Evolutionary conservation across 2,329 filamentous ascomycete species (phyloP).

Genomic region (Fulvia fulva): DNA sequence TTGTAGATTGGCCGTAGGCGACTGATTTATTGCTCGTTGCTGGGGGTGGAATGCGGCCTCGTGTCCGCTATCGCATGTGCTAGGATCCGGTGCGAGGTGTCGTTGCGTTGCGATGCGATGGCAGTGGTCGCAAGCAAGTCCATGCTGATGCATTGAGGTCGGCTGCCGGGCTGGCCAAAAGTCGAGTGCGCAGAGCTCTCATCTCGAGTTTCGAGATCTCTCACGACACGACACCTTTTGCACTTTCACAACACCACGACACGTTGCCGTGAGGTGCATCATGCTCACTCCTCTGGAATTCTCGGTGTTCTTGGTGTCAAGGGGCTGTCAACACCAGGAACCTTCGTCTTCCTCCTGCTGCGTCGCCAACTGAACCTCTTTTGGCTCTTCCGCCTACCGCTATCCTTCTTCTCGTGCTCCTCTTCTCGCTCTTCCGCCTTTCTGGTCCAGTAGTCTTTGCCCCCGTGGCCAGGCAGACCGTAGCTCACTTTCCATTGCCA

Average conservation of each 20-base stretch:
- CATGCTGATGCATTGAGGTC: background rate
- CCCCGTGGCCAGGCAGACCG: conserved; percentile 26
- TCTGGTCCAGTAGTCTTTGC: conserved; percentile 29
- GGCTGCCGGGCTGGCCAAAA: too few relatives aligned
- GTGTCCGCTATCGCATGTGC: background rate
- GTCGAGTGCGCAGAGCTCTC: background rate
- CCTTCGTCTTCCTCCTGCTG: conserved; percentile 15
- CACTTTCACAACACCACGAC: background rate
- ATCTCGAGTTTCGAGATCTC: too few relatives aligned
- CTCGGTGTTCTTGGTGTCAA: background rate
- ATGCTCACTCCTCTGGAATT: background rate
- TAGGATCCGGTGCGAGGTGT: background rate
- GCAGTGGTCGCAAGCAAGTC: background rate
- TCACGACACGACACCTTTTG: background rate
- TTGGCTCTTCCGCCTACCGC: conserved; percentile 2
- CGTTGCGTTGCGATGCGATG: background rate
- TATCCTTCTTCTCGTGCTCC: conserved; percentile 22
- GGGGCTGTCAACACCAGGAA: background rate
- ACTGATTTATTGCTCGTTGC: background rate
- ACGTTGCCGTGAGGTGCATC: background rate
- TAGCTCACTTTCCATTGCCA: conserved; percentile 43
- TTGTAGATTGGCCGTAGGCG: conserved; percentile 33
- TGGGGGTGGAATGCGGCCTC: background rate
- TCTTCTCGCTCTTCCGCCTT: conserved; percentile 25
- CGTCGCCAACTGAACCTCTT: conserved; percentile 26